Base-by-base conservation (phyloP, 257 asterid species). In the Echium plantagineum region DNA sequence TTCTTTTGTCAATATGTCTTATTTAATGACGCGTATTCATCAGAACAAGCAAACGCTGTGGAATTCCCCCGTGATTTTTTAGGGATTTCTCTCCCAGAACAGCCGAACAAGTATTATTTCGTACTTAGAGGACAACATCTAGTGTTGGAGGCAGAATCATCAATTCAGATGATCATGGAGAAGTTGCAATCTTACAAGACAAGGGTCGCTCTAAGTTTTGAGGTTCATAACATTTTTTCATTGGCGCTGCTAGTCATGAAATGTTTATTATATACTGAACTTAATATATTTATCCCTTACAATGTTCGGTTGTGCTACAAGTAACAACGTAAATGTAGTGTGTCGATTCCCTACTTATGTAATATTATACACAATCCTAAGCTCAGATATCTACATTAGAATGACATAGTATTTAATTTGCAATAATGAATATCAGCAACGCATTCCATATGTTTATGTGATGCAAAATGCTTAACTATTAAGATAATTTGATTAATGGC, bases 71-170 rank as follows among this genome's bases (percentile, higher is more conserved):
- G 94, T 58, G 86, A 77, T 55, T 81, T 84, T 74, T 59, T 79
- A 78, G 98, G 98, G 75, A 84, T 86, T 71, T 81, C 95, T 15
- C 89, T 91, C 58, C 84, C 81, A 55, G 97, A 88, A 74, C 86
- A 84, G 74, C 94, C 97, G 20, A 71, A 69, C 67, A 88, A 85
- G 73, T 81, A 84, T 63, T 91, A 64, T 65, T 53, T 86, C 57
- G 94, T 84, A 38, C 66, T 88, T 60, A 86, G 90, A 75, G 96
- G 91, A 65, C 85, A 84, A 78, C 76, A 87, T 42, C 71, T 88
- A 58, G 84, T 91, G 48, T 77, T 82, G 66, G 95, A 91, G 84
- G 94, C 94, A 8, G 95, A 86, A 30, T 71, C 89, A 9, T 78
- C 78, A 47, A 84, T 91, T 66, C 94, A 88, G 85, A 75, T 62